Evolutionary conservation across 2,329 filamentous ascomycete species (phyloP).

Genomic region (Botryotinia narcissicola): DNA sequence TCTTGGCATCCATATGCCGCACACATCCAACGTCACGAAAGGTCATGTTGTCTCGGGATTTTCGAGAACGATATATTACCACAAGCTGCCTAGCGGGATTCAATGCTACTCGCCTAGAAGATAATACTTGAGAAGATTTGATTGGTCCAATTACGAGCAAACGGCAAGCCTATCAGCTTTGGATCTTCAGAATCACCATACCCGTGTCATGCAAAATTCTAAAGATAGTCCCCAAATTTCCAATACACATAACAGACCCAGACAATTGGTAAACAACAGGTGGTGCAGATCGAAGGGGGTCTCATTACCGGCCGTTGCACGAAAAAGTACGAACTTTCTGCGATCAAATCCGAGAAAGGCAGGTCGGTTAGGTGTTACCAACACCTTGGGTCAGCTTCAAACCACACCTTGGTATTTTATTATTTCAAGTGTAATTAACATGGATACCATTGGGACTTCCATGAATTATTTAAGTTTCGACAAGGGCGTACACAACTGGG

Average conservation of each 20-base stretch:
- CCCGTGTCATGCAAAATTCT: slow-evolving; percentile 10
- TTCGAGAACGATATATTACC: neutral
- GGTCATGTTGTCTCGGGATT: slow-evolving; percentile 1
- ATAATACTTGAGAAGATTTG: neutral
- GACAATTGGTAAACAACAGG: slow-evolving; percentile 14
- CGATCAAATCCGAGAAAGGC: neutral
- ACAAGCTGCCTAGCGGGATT: neutral
- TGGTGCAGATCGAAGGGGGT: slow-evolving; percentile 1
- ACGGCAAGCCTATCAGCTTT: slow-evolving; percentile 5
- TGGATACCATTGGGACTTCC: neutral
- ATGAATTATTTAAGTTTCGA: neutral
- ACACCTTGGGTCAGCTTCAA: slow-evolving; percentile 16
- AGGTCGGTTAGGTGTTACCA: slow-evolving; percentile 18
- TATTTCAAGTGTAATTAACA: neutral
- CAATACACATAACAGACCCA: slow-evolving; percentile 1
- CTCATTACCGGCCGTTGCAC: slow-evolving; percentile 17
- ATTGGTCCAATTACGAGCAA: slow-evolving; percentile 16
- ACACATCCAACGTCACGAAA: slow-evolving; percentile 11
- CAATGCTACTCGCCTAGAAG: neutral
- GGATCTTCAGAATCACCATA: slow-evolving; percentile 12
- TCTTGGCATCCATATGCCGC: slow-evolving; percentile 15
- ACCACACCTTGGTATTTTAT: neutral
- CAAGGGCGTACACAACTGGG: neutral
- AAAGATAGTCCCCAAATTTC: slow-evolving; percentile 6
- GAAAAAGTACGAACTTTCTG: neutral